A percentile compares a stretch with the other conserved stretches of the same genome.
These are phyloP conservation scores for Isabelozyma gotoi DNA, from an alignment of 805 yeast species.

Conservation along the genomic window DNA sequence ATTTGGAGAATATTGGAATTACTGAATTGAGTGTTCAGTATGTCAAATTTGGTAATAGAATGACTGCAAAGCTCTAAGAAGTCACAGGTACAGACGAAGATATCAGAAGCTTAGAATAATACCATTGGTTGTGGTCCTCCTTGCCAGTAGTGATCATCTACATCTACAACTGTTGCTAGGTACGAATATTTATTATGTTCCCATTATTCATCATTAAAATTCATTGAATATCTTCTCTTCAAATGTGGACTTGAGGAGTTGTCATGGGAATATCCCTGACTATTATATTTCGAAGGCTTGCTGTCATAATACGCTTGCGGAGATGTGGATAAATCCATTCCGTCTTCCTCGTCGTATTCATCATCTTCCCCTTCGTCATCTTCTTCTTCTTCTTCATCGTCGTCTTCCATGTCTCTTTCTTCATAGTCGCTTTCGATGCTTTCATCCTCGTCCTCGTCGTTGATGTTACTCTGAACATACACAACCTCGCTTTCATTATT, in stretches of 20 bases:
- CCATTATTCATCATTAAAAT: neutral
- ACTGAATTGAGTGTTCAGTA: too few species aligned
- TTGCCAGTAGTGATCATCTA: too few species aligned
- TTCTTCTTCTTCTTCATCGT: slow-evolving; percentile 9
- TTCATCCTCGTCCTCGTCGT: slow-evolving; percentile 7
- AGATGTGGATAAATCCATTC: slow-evolving; percentile 1
- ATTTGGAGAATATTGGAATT: too few species aligned
- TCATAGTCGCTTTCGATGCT: neutral
- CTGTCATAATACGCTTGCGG: neutral
- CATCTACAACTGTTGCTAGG: too few species aligned
- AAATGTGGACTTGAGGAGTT: slow-evolving; percentile 16
- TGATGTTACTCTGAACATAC: slow-evolving; percentile 7
- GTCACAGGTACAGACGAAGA: too few species aligned
- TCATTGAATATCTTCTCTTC: slow-evolving; percentile 5
- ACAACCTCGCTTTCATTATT: slow-evolving; percentile 10
- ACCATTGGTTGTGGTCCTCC: too few species aligned
- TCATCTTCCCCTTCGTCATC: slow-evolving; percentile 5
- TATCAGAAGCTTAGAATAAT: too few species aligned
- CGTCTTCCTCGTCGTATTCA: neutral
- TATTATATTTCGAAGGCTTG: slow-evolving; percentile 7
- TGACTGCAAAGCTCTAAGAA: too few species aligned
- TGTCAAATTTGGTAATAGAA: too few species aligned
- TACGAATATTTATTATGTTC: too few species aligned
- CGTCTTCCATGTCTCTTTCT: slow-evolving; percentile 7
- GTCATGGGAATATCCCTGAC: slow-evolving; percentile 10